Conservation (phyloP, 208 protist species). For the Crithidia thermophila region DNA sequence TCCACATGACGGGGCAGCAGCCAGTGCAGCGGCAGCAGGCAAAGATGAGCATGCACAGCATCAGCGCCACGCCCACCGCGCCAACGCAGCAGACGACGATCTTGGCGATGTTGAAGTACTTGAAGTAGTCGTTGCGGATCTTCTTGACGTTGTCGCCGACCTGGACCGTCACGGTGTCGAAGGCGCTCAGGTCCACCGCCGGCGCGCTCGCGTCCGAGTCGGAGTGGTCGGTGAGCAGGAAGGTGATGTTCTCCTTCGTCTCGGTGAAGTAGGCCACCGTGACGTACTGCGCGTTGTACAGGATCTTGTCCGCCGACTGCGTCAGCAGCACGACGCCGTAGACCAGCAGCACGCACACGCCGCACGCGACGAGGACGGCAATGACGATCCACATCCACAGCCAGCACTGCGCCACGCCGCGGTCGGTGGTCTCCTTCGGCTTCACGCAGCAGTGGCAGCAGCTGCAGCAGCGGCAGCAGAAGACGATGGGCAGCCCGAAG, state of each 20-base stretch:
- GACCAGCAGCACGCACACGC: constrained; percentile 62
- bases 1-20: constrained; percentile 43
- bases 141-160: constrained; percentile 34
- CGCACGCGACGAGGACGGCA: constrained; percentile 48
- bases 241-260: constrained; percentile 35
- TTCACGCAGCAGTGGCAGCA: constrained; percentile 38
- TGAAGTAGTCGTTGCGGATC: constrained; percentile 53
- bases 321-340: constrained; percentile 50
- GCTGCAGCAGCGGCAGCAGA: constrained; percentile 54
- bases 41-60: constrained; percentile 64
- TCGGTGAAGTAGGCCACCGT: constrained; percentile 56
- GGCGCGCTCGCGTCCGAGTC: constrained; percentile 22
- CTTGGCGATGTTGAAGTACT: constrained; percentile 58
- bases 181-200: constrained; percentile 35
- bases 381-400: constrained; percentile 78
- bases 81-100: constrained; percentile 63
- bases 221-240: constrained; percentile 46
- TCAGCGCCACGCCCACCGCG: constrained; percentile 50
- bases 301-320: constrained; percentile 23
- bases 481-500: constrained; percentile 59
- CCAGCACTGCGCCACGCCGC: constrained; percentile 38
- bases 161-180: constrained; percentile 41
- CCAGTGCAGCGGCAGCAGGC: constrained; percentile 49
- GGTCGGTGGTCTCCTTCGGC: constrained; percentile 33
- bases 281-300: constrained; percentile 37